Conservation (phyloP, 2,329 filamentous ascomycete genomes). For the Pleurostoma richardsiae region DNA sequence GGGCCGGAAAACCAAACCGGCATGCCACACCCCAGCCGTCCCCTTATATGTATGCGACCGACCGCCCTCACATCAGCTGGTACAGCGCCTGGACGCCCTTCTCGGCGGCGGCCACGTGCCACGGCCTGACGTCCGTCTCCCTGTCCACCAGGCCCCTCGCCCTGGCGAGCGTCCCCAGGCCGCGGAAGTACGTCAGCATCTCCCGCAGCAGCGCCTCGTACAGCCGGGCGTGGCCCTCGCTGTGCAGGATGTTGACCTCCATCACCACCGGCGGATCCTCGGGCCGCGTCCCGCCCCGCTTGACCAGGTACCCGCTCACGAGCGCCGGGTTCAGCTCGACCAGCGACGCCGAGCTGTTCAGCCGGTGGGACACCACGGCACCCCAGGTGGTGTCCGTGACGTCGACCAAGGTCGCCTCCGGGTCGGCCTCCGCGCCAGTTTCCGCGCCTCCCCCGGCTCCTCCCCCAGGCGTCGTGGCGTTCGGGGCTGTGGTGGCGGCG, state of each 20-base stretch:
- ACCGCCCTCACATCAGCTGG: slow-evolving; percentile 49
- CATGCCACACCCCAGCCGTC: not conserved
- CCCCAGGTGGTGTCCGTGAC: slow-evolving; percentile 73
- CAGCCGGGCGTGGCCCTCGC: slow-evolving; percentile 44
- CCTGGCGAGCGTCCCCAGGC: slow-evolving; percentile 63
- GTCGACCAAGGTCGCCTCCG: slow-evolving; percentile 67
- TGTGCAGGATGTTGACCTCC: slow-evolving; percentile 60
- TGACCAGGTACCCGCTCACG: slow-evolving; percentile 61
- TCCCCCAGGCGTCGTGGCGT: slow-evolving; percentile 39
- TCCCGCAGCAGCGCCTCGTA: slow-evolving; percentile 66
- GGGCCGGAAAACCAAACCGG: too few relatives aligned
- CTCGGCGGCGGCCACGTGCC: slow-evolving; percentile 71
- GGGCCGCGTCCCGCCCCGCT: slow-evolving; percentile 48
- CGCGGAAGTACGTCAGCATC: slow-evolving; percentile 64
- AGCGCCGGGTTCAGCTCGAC: slow-evolving; percentile 53
- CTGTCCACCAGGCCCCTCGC: slow-evolving; percentile 58
- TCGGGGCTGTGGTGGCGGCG: slow-evolving; percentile 19
- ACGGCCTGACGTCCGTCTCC: slow-evolving; percentile 61
- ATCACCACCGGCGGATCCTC: slow-evolving; percentile 57
- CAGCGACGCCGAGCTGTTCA: slow-evolving; percentile 53
- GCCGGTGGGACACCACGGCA: slow-evolving; percentile 61
- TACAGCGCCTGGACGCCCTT: slow-evolving; percentile 63
- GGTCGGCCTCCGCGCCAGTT: slow-evolving; percentile 31
- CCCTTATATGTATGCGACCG: too few relatives aligned
- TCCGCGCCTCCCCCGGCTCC: slow-evolving; percentile 19